Evolutionary conservation across 345 rosid species (phyloP).

Genomic region (Populus euphratica): DNA sequence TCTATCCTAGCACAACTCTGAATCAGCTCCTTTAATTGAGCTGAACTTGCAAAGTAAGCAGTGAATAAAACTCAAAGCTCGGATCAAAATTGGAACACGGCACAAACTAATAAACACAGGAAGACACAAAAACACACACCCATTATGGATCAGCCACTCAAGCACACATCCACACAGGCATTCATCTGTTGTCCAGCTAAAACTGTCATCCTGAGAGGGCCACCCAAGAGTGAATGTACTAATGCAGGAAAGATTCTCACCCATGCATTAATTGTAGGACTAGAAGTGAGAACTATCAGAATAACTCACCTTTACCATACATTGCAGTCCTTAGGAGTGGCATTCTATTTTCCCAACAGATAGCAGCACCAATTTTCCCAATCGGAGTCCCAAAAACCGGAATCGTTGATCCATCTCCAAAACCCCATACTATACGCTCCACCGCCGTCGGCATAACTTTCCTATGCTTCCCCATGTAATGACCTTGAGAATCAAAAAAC

Average conservation of each 20-base stretch:
- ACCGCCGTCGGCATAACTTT: constrained; percentile 88
- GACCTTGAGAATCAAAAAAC: constrained; percentile 79
- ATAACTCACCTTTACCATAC: constrained; percentile 76
- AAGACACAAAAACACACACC: background rate
- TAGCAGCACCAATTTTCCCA: constrained; percentile 86
- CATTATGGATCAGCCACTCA: too few relatives aligned
- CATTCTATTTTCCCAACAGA: constrained; percentile 96
- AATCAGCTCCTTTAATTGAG: background rate
- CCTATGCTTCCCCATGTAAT: constrained; percentile 80
- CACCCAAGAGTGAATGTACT: too few relatives aligned
- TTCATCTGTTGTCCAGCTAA: background rate
- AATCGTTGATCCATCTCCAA: constrained; percentile 89
- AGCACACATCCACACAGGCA: too few relatives aligned
- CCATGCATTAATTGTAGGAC: too few relatives aligned
- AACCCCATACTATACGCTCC: constrained; percentile 93
- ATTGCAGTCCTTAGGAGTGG: constrained; percentile 89
- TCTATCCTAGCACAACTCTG: background rate
- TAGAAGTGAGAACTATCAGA: background rate
- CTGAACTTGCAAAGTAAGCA: background rate
- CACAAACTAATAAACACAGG: background rate
- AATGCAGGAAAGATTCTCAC: background rate
- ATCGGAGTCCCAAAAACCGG: constrained; percentile 76
- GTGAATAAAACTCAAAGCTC: background rate
- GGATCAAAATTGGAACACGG: background rate
- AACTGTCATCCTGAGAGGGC: background rate